Conservation (phyloP, 495 filamentous ascomycete genomes). For the Parachaetomium inaequale region DNA sequence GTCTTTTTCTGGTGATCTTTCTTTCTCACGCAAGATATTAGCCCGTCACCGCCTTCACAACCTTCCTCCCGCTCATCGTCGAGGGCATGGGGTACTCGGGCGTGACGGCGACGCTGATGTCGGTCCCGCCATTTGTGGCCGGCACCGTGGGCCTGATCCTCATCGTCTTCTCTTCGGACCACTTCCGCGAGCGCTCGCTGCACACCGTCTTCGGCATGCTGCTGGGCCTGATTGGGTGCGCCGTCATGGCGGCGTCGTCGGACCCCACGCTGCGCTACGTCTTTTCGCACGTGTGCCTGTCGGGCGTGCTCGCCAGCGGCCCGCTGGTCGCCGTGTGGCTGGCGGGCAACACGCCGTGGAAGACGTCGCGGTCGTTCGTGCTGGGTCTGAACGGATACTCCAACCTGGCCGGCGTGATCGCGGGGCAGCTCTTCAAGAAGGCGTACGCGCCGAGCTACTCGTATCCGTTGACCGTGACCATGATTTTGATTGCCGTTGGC, state of each 20-base stretch:
- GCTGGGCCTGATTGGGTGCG: background rate
- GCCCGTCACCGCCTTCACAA: conserved; percentile 33
- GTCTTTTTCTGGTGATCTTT: background rate
- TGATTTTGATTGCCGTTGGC: conserved; percentile 31
- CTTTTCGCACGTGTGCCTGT: background rate
- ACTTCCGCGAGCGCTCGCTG: conserved; percentile 11
- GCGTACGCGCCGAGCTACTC: conserved; percentile 34
- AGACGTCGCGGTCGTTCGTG: conserved; percentile 22
- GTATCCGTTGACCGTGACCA: conserved; percentile 35
- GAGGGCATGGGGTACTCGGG: conserved; percentile 42
- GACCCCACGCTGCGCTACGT: conserved; percentile 2
- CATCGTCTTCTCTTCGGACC: conserved; percentile 9
- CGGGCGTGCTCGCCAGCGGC: conserved; percentile 1
- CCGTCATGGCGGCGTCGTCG: background rate
- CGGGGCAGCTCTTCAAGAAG: conserved; percentile 36
- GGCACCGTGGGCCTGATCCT: background rate
- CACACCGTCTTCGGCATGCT: conserved; percentile 3
- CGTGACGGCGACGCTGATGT: conserved; percentile 48
- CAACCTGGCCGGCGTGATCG: conserved; percentile 39
- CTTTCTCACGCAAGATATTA: background rate
- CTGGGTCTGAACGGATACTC: conserved; percentile 35
- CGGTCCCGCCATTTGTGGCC: conserved; percentile 16
- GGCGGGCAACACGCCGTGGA: conserved; percentile 26
- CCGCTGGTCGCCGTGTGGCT: conserved; percentile 18
- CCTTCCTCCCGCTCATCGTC: conserved; percentile 35